Conservation (phyloP, 2,329 filamentous ascomycete species). For the Rhynchosporium agropyri region DNA sequence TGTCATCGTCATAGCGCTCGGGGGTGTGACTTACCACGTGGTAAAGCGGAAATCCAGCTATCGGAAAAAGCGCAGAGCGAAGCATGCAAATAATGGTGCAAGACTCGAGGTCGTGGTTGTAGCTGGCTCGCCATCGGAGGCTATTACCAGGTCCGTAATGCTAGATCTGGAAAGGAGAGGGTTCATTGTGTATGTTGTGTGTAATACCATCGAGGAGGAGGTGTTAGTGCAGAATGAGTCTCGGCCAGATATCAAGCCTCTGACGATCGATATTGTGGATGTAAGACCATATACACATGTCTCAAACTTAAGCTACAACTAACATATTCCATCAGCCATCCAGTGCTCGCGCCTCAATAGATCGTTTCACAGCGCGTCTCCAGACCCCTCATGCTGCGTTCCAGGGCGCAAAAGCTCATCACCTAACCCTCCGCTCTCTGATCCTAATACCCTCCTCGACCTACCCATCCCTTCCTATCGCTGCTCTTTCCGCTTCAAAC, state of each 20-base stretch:
- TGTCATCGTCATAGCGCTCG: conserved; percentile 69
- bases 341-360: conserved; percentile 68
- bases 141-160: conserved; percentile 80
- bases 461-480: conserved; percentile 81
- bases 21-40: conserved; percentile 58
- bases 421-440: conserved; percentile 75
- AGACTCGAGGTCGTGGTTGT: conserved; percentile 85
- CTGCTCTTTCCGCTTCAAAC: conserved; percentile 78
- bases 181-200: conserved; percentile 91
- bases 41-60: conserved; percentile 57
- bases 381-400: conserved; percentile 76
- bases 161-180: conserved; percentile 87
- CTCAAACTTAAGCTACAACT: not conserved
- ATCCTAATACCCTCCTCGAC: conserved; percentile 81
- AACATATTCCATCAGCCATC: conserved; percentile 56
- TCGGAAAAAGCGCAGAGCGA: conserved; percentile 70
- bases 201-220: conserved; percentile 84
- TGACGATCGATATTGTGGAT: conserved; percentile 82
- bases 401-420: conserved; percentile 73
- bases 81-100: conserved; percentile 78
- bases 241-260: conserved; percentile 78
- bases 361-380: conserved; percentile 71
- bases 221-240: conserved; percentile 73
- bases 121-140: conserved; percentile 83
- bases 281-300: conserved; percentile 49